Evolutionary conservation across 2,329 filamentous ascomycete species (phyloP).

Genomic region (Trichoderma sp.): DNA sequence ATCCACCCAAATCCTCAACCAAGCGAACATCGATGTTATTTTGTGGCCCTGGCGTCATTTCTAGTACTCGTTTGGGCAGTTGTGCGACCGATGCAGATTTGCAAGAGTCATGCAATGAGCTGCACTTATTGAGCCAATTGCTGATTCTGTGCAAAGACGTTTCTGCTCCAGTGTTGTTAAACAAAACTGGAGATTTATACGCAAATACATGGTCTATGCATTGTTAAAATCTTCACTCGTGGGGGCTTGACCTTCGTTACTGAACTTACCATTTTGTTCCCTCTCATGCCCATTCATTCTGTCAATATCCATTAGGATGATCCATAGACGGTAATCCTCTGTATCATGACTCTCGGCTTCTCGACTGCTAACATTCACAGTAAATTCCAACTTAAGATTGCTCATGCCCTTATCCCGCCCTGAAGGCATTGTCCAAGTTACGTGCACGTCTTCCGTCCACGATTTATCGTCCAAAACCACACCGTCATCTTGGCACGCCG

Average conservation of each 20-base stretch:
- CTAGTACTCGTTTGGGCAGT: slow-evolving; percentile 8
- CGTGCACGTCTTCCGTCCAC: background rate
- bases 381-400: background rate
- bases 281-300: background rate
- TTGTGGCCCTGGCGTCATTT: background rate
- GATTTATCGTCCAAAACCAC: background rate
- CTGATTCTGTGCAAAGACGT: background rate
- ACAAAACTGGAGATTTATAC: background rate
- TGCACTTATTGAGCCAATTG: slow-evolving; percentile 2
- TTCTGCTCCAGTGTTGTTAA: background rate
- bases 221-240: background rate
- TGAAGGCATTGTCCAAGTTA: background rate
- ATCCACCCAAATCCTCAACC: slow-evolving; percentile 2
- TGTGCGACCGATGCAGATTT: background rate
- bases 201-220: background rate
- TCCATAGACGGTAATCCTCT: background rate
- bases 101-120: background rate
- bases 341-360: background rate
- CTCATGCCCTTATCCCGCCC: background rate
- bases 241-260: too few species aligned
- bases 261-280: background rate
- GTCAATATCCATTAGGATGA: slow-evolving; percentile 1
- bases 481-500: background rate
- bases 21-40: slow-evolving; percentile 3
- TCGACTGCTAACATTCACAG: background rate